Evolutionary conservation across 2,329 filamentous ascomycete genomes (phyloP), one percentile per base, ranked within the genome.

Genomic region (Xylariomycetidae sp.): DNA sequence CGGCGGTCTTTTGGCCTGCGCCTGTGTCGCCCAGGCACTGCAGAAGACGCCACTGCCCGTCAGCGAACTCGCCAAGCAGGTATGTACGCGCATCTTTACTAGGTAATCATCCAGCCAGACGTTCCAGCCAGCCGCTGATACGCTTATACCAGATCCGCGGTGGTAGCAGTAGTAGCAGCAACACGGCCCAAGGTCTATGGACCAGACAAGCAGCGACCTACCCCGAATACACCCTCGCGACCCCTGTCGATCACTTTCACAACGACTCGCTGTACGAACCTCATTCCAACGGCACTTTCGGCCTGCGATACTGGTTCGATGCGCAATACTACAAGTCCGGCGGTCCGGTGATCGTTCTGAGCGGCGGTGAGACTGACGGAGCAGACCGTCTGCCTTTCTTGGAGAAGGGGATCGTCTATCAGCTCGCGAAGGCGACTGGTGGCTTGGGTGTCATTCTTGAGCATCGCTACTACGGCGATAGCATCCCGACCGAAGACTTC

Each of bases 381-480:
- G 62, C 57, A n/a, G 75, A 57, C 19, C 72, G 86, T 11, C 63
- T 94, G 13, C 72, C 74, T 0, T 90, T 74, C 51, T 62, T 94
- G 8, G 77, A 88, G 45, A 85, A 92, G 55, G 88, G 88, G 33
- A 82, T 94, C 33, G 67, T 87, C 1, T 70, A 79, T 22, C 72
- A 86, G 44, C 67, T 94, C 13, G 74, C 82, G 4, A 65, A 81
- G 46, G 82, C 82, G 1, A 86, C 83, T 0, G 66, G 79, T 36
- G 88, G 88, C 2, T 62, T 94, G 16, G 86, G 81, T 3, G 82
- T 94, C 3, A 74, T 94, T 29, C 71, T 94, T 3, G 88, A 94
- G 63, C 88, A 94, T 53, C 77, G 88, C 18, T 94, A 94, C 67
- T 94, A 94, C 53, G 88, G 88, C 36, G 70, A 69, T 10, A 89